Evolutionary conservation across 768 basidiomycete species (phyloP).

Genomic region (Lenzites betulinus): DNA sequence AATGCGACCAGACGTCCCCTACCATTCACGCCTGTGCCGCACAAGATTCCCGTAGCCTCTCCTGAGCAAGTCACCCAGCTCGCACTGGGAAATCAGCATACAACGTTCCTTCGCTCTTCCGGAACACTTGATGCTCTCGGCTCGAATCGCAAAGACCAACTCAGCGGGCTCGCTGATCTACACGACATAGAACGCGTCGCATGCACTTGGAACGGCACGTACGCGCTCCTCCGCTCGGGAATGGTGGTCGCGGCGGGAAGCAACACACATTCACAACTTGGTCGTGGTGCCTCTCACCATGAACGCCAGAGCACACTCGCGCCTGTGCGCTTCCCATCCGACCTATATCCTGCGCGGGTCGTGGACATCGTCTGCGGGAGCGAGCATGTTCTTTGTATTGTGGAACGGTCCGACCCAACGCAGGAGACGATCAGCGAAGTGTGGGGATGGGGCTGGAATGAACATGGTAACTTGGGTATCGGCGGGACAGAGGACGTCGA

Average conservation of each 20-base stretch:
- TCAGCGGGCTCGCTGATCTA: constrained; percentile 40
- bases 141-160: constrained; percentile 71
- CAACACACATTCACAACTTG: constrained; percentile 66
- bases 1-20: constrained; percentile 27
- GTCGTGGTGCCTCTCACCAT: constrained; percentile 33
- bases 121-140: constrained; percentile 59
- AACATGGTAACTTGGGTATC: constrained; percentile 90
- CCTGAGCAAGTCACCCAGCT: constrained; percentile 24
- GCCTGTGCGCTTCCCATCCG: constrained; percentile 36
- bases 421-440: constrained; percentile 40
- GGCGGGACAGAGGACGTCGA: constrained; percentile 58
- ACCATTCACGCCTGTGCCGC: constrained; percentile 36
- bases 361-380: constrained; percentile 68
- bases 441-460: constrained; percentile 98
- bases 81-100: constrained; percentile 56
- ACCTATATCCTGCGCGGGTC: constrained; percentile 22
- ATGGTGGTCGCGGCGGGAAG: constrained; percentile 54
- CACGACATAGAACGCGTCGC: constrained; percentile 38
- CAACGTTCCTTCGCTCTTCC: constrained; percentile 45
- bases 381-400: constrained; percentile 69
- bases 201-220: constrained; percentile 86
- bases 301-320: constrained; percentile 22
- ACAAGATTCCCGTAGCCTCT: constrained; percentile 35
- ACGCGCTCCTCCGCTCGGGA: constrained; percentile 38
- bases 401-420: constrained; percentile 9